Base-by-base conservation (phyloP, 768 basidiomycete genomes). In the Boletus reticulatus region DNA sequence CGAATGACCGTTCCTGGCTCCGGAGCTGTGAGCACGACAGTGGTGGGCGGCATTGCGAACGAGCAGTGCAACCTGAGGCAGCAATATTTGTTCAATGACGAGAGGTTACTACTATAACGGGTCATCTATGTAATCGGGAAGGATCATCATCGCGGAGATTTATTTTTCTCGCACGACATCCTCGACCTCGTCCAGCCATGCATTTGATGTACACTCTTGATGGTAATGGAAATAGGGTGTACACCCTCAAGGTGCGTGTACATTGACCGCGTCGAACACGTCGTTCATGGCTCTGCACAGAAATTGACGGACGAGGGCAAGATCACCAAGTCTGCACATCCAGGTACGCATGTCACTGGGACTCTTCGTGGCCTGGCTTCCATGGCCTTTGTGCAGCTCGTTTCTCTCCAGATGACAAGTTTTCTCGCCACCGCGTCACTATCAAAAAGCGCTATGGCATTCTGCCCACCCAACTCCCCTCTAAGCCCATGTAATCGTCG, bases 331-430 rank as follows among this genome's bases (percentile, higher is more conserved):
- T 96, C 94, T 53, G 97, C 96, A 13, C 96, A 98, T 73, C 96
- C 97, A 73, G 95, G 95, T 97, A 70, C 56, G 82, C 12, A 22
- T 19, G 36, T 43, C 19, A 11, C 2, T 29, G 4, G 16, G 20
- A 24, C 34, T 17, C n/a, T 32, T 16, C 31, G 55, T 44, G 9
- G 9, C 4, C 27, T n/a, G 49, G 17, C 32, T 43, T 39, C 45
- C 54, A 53, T 1, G 16, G 14, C 14, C 11, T 14, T 14, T n/a
- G 39, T 22, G 17, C 55, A 97, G 96, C 96, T 16, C 94, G 97
- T 39, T 98, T 98, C 76, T 98, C 96, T 14, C 96, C 96, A 12
- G 97, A 99, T 72, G 96, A 98, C 83, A 98, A 98, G 78, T 98
- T 96, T 76, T 96, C 94, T 58, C 83, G 94, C 59, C 96, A 99